Evolutionary conservation across 2,329 filamentous ascomycete genomes (phyloP), one percentile per base, ranked within the genome.

Genomic region (Mariannaea sp.): DNA sequence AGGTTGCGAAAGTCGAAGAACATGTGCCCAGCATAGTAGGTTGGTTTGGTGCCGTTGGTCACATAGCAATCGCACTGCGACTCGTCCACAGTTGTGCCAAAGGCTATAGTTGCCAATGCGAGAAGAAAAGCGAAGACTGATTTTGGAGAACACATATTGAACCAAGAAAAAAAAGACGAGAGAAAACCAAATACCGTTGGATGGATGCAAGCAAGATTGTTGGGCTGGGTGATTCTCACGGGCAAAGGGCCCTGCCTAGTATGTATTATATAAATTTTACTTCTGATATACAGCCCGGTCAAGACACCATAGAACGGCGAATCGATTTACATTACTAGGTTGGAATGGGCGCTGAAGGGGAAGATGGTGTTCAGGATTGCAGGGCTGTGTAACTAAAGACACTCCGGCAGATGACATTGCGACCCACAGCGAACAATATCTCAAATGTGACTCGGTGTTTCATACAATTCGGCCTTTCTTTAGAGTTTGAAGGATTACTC

Each of bases 1-100:
- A 70, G 58, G 7, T 59, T 65, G n/a, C 68, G 67, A 55, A 69
- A 70, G 61, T 70, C 68, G 53, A 59, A 66, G 53, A 69, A 70
- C 12, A 58, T 53, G 39, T 68, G 66, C 16, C 51, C 49, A 4
- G 49, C 51, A 51, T 61, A 70, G 56, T 68, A 68, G 7, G 55
- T 59, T 6, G 66, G 60, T n/a, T 49, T 56, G 14, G 55, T 50
- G 8, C 64, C 65, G 16, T 66, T 58, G 7, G 58, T 66, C 13
- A 69, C 49, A n/a, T 67, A 70, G 46, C 68, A 70, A 46, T 70
- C 67, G 51, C 68, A 70, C 30, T 63, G 35, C 8, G 60, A 57
- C 40, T 64, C 57, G 24, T 66, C 57, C 36, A 56, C 55, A 5
- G 46, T 47, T 2, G 38, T 42, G n/a, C 47, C 61, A 22, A 65